These are phyloP conservation scores for Fonsecaea pugnacius DNA, from an alignment of 2,329 filamentous ascomycete species.

Conservation along the genomic window DNA sequence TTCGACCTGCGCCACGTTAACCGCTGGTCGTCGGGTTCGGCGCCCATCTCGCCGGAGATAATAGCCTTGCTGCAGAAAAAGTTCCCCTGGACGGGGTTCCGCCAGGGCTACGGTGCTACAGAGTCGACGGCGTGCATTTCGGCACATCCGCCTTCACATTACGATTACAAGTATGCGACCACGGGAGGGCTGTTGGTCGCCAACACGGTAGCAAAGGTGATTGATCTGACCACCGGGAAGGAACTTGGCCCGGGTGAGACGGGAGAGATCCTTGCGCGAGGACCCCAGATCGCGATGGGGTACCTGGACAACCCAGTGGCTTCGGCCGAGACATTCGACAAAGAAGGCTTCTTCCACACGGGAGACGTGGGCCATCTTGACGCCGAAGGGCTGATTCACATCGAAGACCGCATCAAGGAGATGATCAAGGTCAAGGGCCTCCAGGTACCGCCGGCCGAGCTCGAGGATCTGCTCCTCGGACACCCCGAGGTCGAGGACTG, in stretches of 20 bases:
- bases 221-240: constrained; percentile 55
- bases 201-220: constrained; percentile 62
- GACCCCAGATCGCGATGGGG: constrained; percentile 78
- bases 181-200: constrained; percentile 54
- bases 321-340: constrained; percentile 71
- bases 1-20: constrained; percentile 59
- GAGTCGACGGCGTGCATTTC: constrained; percentile 68
- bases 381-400: constrained; percentile 57
- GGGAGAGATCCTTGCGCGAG: constrained; percentile 70
- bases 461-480: constrained; percentile 62
- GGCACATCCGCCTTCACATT: constrained; percentile 61
- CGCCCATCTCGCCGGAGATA: constrained; percentile 62
- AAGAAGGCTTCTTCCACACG: constrained; percentile 61
- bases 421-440: constrained; percentile 67
- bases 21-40: constrained; percentile 64
- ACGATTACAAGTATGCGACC: constrained; percentile 62
- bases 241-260: constrained; percentile 55
- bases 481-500: constrained; percentile 65
- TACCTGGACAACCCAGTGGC: constrained; percentile 75
- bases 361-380: constrained; percentile 70
- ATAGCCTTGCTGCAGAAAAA: constrained; percentile 59
- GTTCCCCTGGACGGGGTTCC: constrained; percentile 65
- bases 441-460: constrained; percentile 65
- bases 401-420: constrained; percentile 49
- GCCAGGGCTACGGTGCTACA: constrained; percentile 73